Evolutionary conservation across 2,329 filamentous ascomycete genomes (phyloP).

Genomic region (Diaporthe sp.): DNA sequence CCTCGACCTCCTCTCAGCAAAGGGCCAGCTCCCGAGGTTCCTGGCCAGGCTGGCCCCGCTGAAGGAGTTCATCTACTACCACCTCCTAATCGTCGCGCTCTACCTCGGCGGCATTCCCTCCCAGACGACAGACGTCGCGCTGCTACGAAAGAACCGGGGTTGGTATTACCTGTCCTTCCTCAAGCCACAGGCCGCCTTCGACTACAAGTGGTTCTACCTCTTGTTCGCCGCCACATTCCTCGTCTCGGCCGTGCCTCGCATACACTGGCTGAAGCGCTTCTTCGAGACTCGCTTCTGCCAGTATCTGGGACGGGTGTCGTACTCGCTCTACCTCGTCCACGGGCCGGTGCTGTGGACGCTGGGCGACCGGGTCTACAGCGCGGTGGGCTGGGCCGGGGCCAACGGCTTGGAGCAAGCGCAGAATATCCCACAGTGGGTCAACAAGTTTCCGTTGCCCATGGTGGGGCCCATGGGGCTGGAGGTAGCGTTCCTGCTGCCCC

Average conservation of each 20-base stretch:
- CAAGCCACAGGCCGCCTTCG: conserved; percentile 75
- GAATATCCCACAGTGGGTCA: conserved; percentile 69
- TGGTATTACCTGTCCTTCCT: conserved; percentile 73
- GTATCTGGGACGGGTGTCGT: conserved; percentile 74
- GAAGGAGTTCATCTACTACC: conserved; percentile 66
- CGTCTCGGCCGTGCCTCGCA: conserved; percentile 68
- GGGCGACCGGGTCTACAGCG: conserved; percentile 74
- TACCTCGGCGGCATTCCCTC: conserved; percentile 74
- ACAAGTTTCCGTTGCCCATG: conserved; percentile 67
- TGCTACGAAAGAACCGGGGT: conserved; percentile 67
- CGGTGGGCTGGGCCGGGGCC: conserved; percentile 67
- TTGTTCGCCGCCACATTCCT: conserved; percentile 72
- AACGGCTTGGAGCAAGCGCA: conserved; percentile 61
- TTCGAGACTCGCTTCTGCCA: conserved; percentile 72
- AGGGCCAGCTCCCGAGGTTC: conserved; percentile 63
- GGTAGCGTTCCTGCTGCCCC: conserved; percentile 69
- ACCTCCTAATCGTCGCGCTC: conserved; percentile 64
- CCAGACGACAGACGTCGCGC: conserved; percentile 59
- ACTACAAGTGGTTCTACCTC: conserved; percentile 78
- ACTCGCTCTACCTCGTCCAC: conserved; percentile 74
- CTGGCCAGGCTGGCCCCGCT: conserved; percentile 60
- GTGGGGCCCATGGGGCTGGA: conserved; percentile 73
- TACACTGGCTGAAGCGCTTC: conserved; percentile 69
- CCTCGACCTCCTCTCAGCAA: conserved; percentile 66
- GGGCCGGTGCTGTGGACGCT: conserved; percentile 71